Conservation (phyloP, 2,329 filamentous ascomycete species). For the Moelleriella libera region DNA sequence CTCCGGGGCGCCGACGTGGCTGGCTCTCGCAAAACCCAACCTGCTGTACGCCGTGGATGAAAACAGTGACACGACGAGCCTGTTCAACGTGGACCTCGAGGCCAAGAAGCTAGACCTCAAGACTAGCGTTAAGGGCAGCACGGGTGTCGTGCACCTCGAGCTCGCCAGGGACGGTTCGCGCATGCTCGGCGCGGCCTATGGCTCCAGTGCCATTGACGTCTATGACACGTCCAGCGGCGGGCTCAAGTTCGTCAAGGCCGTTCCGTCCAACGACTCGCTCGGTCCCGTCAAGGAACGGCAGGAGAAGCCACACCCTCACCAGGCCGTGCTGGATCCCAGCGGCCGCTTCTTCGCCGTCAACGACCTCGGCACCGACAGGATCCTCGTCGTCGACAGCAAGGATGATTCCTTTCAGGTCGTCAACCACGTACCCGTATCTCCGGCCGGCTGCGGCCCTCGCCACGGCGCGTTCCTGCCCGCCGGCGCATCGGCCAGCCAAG, state of each 20-base stretch:
- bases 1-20: conserved; percentile 29
- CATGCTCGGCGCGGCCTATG: conserved; percentile 30
- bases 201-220: conserved; percentile 26
- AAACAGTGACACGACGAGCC: conserved; percentile 22
- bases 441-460: conserved; percentile 30
- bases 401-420: conserved; percentile 24
- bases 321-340: conserved; percentile 31
- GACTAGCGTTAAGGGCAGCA: conserved; percentile 16
- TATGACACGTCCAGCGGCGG: conserved; percentile 26
- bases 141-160: conserved; percentile 31
- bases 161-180: conserved; percentile 29
- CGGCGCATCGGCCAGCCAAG: conserved; percentile 10
- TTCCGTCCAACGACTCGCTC: conserved; percentile 18
- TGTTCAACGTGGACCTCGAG: conserved; percentile 22
- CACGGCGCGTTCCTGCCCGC: conserved; percentile 32
- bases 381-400: conserved; percentile 29
- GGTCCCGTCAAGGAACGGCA: conserved; percentile 20
- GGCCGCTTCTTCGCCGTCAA: conserved; percentile 34
- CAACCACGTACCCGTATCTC: conserved; percentile 16
- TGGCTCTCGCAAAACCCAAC: conserved; percentile 24
- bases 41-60: conserved; percentile 33
- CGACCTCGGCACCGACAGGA: conserved; percentile 33
- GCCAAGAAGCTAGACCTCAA: conserved; percentile 14
- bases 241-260: conserved; percentile 22
- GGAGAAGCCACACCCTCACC: conserved; percentile 26